phyloP scores from a whole-genome alignment of 23 red algal species.

The Rhodosorus marinus region DNA sequence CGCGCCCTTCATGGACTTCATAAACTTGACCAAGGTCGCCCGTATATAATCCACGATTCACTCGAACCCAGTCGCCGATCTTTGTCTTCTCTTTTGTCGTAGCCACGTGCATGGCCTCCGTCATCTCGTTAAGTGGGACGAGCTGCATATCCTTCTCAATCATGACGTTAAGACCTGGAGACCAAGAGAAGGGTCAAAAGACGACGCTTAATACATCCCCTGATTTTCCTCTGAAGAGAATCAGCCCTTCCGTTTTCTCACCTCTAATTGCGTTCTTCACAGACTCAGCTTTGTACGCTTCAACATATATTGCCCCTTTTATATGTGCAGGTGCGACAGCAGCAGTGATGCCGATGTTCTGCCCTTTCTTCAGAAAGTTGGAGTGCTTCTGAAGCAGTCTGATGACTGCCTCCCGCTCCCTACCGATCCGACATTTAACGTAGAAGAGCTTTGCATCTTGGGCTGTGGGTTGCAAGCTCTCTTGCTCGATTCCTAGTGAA shows the following conservation, averaged over 20 bases:
- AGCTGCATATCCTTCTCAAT: conserved; percentile 33
- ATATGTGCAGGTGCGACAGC: conserved; percentile 85
- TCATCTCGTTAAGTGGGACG: conserved; percentile 79
- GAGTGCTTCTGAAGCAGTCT: conserved; percentile 80
- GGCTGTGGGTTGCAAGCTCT: conserved; percentile 68
- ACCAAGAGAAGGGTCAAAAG: too few species aligned
- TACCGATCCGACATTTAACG: conserved; percentile 60
- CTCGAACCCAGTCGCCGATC: conserved; percentile 66
- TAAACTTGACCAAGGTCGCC: conserved; percentile 94
- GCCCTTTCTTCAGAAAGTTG: conserved; percentile 21
- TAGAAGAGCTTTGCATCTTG: conserved; percentile 75
- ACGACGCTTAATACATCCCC: too few species aligned
- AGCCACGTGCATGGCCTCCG: conserved; percentile 34
- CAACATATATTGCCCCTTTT: conserved; percentile 75
- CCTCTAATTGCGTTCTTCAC: conserved; percentile 62
- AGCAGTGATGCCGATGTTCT: conserved; percentile 50
- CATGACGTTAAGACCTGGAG: conserved; percentile 42
- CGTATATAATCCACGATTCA: conserved; percentile 55
- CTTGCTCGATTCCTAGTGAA: conserved; percentile 58
- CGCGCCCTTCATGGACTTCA: conserved; percentile 46
- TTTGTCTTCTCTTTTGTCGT: conserved; percentile 31
- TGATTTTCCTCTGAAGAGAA: too few species aligned
- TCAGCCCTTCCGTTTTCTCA: too few species aligned
- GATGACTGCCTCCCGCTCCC: conserved; percentile 57
- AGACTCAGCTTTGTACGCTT: conserved; percentile 38